These are phyloP conservation scores for Russula sp. DNA, from an alignment of 768 basidiomycete genomes.

Conservation along the genomic window DNA sequence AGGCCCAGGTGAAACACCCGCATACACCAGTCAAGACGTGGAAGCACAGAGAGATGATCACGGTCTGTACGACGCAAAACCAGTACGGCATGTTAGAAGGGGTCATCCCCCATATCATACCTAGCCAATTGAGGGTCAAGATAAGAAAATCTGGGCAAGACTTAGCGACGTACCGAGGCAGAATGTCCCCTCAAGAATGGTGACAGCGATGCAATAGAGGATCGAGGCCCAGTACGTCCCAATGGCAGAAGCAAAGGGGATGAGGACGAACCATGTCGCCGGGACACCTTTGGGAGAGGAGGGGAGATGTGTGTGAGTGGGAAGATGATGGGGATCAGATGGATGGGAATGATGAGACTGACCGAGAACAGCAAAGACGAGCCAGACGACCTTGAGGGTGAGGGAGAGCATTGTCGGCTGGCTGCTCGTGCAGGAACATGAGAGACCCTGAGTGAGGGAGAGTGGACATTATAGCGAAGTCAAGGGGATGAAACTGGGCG, in stretches of 20 bases:
- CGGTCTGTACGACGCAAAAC: slow-evolving; percentile 40
- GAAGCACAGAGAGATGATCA: slow-evolving; percentile 22
- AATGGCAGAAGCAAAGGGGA: slow-evolving; percentile 38
- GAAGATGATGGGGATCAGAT: not conserved
- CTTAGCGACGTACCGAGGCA: slow-evolving; percentile 42
- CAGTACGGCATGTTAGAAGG: slow-evolving; percentile 47
- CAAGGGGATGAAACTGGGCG: too few species aligned
- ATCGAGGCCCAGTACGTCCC: slow-evolving; percentile 43
- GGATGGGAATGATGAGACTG: not conserved
- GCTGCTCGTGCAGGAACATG: not conserved
- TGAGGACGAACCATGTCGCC: slow-evolving; percentile 37
- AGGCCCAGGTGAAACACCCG: slow-evolving; percentile 25
- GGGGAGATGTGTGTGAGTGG: not conserved
- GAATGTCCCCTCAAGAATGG: slow-evolving; percentile 48
- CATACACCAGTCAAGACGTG: slow-evolving; percentile 23
- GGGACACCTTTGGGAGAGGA: slow-evolving; percentile 1
- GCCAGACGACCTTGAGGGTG: slow-evolving; percentile 20
- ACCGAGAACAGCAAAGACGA: slow-evolving; percentile 15
- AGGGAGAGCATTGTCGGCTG: slow-evolving; percentile 7
- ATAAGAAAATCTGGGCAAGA: not conserved
- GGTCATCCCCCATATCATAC: slow-evolving; percentile 59
- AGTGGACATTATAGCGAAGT: not conserved
- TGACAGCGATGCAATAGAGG: slow-evolving; percentile 43
- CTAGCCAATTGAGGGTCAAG: slow-evolving; percentile 28
- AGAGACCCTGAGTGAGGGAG: not conserved